Conservation (phyloP, 768 basidiomycete species). For the Albatrellus ellisii region DNA sequence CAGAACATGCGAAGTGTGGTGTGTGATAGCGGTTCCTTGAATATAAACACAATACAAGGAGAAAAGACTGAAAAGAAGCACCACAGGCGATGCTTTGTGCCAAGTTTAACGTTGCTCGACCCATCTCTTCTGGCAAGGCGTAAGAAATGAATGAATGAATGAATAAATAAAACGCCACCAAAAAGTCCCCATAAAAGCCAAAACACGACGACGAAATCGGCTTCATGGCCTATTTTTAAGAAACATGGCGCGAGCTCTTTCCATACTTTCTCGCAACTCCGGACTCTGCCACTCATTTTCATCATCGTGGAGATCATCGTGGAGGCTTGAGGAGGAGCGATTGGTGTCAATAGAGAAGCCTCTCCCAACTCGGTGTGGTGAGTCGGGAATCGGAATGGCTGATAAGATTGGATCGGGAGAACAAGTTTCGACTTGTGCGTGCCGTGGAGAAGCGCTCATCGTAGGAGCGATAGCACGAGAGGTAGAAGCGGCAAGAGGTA, state of each 20-base stretch:
- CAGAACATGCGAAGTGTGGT: background rate
- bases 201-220: too few relatives aligned
- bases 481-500: constrained; percentile 17
- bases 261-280: constrained; percentile 61
- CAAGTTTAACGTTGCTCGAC: too few relatives aligned
- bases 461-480: constrained; percentile 18
- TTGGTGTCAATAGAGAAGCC: constrained; percentile 11
- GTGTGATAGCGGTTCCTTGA: background rate
- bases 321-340: constrained; percentile 16
- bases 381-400: constrained; percentile 17
- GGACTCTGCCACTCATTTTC: constrained; percentile 48
- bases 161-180: too few relatives aligned
- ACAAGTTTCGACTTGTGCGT: constrained; percentile 2
- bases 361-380: constrained; percentile 14
- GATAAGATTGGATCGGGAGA: constrained; percentile 15
- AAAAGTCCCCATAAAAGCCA: too few relatives aligned
- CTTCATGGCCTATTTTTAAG: constrained; percentile 8
- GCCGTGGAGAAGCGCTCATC: constrained; percentile 13
- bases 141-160: too few relatives aligned
- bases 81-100: too few relatives aligned
- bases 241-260: constrained; percentile 39
- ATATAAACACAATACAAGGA: background rate
- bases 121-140: too few relatives aligned
- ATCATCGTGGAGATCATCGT: constrained; percentile 37
- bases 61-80: background rate